Percentiles rank a stretch among this genome's conserved stretches.
Evolutionary conservation across 202 grass and related monocot species (phyloP).

Genomic region (Setaria viridis): DNA sequence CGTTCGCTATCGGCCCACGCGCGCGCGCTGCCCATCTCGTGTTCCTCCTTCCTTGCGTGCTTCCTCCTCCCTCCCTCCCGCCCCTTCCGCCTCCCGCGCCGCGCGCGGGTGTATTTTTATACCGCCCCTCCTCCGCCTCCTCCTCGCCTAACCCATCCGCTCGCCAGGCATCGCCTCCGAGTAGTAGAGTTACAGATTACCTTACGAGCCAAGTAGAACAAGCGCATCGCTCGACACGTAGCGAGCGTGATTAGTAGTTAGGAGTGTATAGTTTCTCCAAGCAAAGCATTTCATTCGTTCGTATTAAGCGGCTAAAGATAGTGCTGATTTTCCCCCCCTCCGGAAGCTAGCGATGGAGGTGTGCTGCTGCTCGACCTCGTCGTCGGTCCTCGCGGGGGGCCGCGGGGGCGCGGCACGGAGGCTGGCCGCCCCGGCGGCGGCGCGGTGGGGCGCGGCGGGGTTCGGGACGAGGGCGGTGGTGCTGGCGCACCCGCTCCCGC

Average conservation of each 20-base stretch:
- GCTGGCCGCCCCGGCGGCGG: constrained; percentile 5
- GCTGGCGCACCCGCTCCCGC: constrained; percentile 48
- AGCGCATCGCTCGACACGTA: background rate
- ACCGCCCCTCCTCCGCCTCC: background rate
- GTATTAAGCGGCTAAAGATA: background rate
- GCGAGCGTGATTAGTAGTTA: background rate
- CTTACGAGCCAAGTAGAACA: background rate
- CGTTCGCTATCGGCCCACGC: constrained; percentile 31
- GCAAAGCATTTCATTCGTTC: constrained; percentile 2
- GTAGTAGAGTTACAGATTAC: background rate
- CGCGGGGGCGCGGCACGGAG: constrained; percentile 7
- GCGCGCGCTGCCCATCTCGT: constrained; percentile 15
- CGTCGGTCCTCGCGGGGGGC: constrained; percentile 40
- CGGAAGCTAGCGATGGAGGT: constrained; percentile 60
- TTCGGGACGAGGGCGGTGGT: constrained; percentile 39
- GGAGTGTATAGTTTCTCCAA: background rate
- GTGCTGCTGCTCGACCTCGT: constrained; percentile 70
- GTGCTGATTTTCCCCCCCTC: background rate
- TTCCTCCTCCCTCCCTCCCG: constrained; percentile 20
- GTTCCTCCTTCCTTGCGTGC: constrained; percentile 47
- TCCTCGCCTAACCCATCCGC: background rate
- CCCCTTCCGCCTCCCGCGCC: background rate
- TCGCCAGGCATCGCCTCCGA: background rate
- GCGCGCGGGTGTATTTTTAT: constrained; percentile 34
- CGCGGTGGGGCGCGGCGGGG: constrained; percentile 33